phyloP scores from a whole-genome alignment of 2,329 filamentous ascomycete species.

The Zymoseptoria tritici region DNA sequence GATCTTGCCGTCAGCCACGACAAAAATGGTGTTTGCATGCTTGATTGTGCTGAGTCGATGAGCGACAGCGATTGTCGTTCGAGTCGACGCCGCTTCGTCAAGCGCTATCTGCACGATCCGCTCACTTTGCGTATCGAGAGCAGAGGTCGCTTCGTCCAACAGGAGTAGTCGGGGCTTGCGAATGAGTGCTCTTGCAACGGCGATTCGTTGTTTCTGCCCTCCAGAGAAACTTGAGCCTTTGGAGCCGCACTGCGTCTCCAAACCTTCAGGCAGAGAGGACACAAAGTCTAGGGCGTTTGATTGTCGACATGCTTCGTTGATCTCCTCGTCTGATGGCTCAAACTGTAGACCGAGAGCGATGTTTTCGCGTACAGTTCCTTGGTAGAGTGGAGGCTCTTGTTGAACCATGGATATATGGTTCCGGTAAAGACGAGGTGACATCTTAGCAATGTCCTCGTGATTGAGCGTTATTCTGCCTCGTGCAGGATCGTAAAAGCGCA shows the following conservation, averaged over 20 bases:
- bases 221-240: conserved; percentile 46
- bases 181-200: conserved; percentile 49
- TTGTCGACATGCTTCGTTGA: conserved; percentile 42
- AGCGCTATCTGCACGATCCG: conserved; percentile 61
- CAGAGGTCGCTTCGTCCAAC: conserved; percentile 53
- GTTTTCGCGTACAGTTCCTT: conserved; percentile 58
- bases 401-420: conserved; percentile 61
- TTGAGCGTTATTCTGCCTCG: conserved; percentile 42
- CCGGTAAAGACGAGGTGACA: conserved; percentile 58
- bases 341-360: conserved; percentile 39
- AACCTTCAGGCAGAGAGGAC: conserved; percentile 44
- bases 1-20: conserved; percentile 33
- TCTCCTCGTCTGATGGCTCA: conserved; percentile 33
- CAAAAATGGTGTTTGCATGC: conserved; percentile 35
- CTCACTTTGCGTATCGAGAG: conserved; percentile 59
- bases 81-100: conserved; percentile 40
- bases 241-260: conserved; percentile 42
- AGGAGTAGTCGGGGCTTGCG: conserved; percentile 47
- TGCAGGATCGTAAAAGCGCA: conserved; percentile 40
- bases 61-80: conserved; percentile 37
- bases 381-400: conserved; percentile 67
- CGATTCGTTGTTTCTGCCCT: conserved; percentile 50
- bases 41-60: conserved; percentile 35
- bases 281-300: conserved; percentile 50
- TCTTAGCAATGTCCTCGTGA: conserved; percentile 49